Evolutionary conservation across 148 eudicot species (phyloP).

Genomic region (Chenopodium album): DNA sequence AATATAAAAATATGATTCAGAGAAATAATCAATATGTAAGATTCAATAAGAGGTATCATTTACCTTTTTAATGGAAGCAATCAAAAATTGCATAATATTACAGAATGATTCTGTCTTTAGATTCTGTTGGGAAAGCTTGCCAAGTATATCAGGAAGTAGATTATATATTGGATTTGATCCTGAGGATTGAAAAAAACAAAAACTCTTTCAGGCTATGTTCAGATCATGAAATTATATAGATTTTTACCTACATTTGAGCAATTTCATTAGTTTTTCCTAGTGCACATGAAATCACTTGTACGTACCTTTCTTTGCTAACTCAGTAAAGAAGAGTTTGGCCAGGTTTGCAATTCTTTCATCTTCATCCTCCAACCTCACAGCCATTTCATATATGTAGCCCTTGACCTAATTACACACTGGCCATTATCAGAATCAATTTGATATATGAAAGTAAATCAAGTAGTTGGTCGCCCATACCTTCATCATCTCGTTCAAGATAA

Average conservation of each 20-base stretch:
- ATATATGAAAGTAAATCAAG: conserved; percentile 8
- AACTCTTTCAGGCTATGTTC: neutral
- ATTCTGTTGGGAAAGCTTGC: conserved; percentile 74
- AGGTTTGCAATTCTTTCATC: conserved; percentile 91
- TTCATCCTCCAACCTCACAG: conserved; percentile 85
- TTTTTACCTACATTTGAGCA: neutral
- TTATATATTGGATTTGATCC: conserved; percentile 92
- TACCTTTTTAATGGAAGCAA: conserved; percentile 96
- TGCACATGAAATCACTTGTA: neutral
- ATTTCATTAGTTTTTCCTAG: neutral
- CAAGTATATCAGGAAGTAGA: conserved; percentile 93
- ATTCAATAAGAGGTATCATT: neutral
- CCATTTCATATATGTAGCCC: conserved; percentile 92
- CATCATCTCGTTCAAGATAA: conserved; percentile 98
- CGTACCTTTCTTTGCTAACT: conserved; percentile 85
- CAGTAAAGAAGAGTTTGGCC: conserved; percentile 84
- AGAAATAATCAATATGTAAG: neutral
- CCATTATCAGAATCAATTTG: conserved; percentile 1
- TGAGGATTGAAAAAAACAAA: conserved; percentile 25
- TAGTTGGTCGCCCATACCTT: conserved; percentile 51
- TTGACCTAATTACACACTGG: conserved; percentile 56
- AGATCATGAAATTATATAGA: neutral
- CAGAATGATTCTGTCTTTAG: conserved; percentile 71
- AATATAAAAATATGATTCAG: neutral
- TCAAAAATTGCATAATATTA: conserved; percentile 91